Evolutionary conservation across 108 stramenopile species (phyloP).

Genomic region (Nannochloropsis gaditana): DNA sequence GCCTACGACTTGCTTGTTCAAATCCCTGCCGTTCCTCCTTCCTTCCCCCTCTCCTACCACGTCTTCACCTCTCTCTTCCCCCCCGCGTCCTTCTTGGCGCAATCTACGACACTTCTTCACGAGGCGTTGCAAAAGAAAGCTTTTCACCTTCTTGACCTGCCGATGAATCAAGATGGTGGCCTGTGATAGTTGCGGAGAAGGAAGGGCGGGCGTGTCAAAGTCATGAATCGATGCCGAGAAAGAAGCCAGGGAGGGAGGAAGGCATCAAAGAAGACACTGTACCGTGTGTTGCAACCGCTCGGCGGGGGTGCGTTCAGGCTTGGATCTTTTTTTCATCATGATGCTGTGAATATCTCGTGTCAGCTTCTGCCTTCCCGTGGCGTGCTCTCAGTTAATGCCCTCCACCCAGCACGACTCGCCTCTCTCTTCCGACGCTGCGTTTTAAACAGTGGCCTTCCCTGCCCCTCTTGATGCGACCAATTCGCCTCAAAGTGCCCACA

Average conservation of each 20-base stretch:
- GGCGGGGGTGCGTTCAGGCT: neutral
- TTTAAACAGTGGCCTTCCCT: too few species aligned
- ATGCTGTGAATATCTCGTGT: neutral
- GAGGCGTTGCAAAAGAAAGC: neutral
- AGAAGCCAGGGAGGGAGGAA: neutral
- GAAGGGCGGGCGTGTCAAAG: too few species aligned
- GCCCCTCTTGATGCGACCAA: too few species aligned
- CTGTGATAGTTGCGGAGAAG: neutral
- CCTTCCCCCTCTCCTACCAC: neutral
- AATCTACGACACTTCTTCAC: slow-evolving; percentile 16
- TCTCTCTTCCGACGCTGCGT: too few species aligned
- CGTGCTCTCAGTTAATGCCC: too few species aligned
- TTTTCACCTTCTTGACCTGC: neutral
- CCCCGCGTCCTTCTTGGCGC: neutral
- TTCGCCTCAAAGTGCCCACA: too few species aligned
- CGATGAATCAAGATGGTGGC: neutral
- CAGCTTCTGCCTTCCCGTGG: too few species aligned
- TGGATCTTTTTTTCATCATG: neutral
- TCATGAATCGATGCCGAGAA: too few species aligned
- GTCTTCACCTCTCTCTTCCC: neutral
- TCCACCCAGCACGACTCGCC: too few species aligned
- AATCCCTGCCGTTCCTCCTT: neutral
- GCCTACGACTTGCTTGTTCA: neutral
- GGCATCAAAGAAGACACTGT: neutral
- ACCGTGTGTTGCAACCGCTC: slow-evolving; percentile 11